Conservation (phyloP, 495 filamentous ascomycete genomes). For the Astrothelium subdiscretum region DNA sequence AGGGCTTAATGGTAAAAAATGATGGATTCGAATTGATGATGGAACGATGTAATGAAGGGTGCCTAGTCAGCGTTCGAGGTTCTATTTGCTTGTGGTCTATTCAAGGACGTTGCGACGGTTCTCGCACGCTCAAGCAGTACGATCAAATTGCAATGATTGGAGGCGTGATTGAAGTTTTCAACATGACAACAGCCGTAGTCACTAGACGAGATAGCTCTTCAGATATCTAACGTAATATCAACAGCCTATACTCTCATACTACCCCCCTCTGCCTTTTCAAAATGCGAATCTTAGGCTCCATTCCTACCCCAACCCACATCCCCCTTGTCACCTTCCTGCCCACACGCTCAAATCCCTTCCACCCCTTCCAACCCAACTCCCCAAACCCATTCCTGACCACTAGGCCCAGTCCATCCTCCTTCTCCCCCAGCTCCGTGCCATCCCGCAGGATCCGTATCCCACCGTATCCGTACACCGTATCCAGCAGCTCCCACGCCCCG, state of each 20-base stretch:
- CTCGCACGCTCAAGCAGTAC: too few species aligned
- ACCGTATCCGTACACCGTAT: slow-evolving; percentile 55
- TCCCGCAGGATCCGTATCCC: slow-evolving; percentile 57
- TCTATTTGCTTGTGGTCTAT: too few species aligned
- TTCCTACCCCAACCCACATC: slow-evolving; percentile 40
- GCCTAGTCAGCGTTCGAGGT: too few species aligned
- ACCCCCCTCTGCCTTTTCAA: slow-evolving; percentile 6
- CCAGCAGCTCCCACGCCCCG: slow-evolving; percentile 61
- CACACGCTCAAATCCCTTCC: slow-evolving; percentile 20
- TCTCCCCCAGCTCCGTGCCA: slow-evolving; percentile 17
- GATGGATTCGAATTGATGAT: too few species aligned
- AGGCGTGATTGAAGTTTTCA: not conserved
- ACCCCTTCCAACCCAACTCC: slow-evolving; percentile 33
- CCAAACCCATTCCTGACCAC: slow-evolving; percentile 2
- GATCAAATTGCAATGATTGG: too few species aligned
- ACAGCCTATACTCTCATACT: not conserved
- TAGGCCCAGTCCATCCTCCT: slow-evolving; percentile 6
- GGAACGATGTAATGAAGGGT: too few species aligned
- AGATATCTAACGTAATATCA: not conserved
- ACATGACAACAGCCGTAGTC: too few species aligned
- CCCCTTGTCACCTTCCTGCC: slow-evolving; percentile 14
- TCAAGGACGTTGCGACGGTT: too few species aligned
- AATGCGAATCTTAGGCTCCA: slow-evolving; percentile 41
- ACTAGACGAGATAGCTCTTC: not conserved
- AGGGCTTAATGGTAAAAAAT: too few species aligned